Conservation (phyloP, 2,329 filamentous ascomycete genomes). For the Grosmannia clavigera region DNA sequence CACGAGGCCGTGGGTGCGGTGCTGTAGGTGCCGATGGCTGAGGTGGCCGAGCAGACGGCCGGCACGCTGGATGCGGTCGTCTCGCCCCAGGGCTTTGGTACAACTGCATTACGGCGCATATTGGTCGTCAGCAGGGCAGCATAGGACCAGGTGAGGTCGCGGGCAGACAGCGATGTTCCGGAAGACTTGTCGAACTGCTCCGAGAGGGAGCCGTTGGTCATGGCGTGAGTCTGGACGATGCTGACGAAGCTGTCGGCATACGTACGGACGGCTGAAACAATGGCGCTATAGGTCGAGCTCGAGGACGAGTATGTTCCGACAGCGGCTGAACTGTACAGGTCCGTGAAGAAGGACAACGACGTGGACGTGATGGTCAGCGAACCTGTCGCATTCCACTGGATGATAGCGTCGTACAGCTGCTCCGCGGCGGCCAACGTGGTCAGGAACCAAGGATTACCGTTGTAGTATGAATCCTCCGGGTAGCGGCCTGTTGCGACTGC, state of each 20-base stretch:
- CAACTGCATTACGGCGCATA: constrained; percentile 39
- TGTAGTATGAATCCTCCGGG: constrained; percentile 61
- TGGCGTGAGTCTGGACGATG: constrained; percentile 50
- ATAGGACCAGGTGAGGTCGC: constrained; percentile 63
- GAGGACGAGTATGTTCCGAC: constrained; percentile 46
- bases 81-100: constrained; percentile 39
- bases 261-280: constrained; percentile 43
- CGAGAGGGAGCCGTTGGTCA: constrained; percentile 47
- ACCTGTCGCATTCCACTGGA: constrained; percentile 53
- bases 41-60: constrained; percentile 31
- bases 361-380: constrained; percentile 51
- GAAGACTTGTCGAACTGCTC: constrained; percentile 50
- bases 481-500: constrained; percentile 57
- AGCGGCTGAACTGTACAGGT: constrained; percentile 44
- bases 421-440: constrained; percentile 67
- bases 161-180: constrained; percentile 47
- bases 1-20: constrained; percentile 15
- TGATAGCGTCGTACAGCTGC: constrained; percentile 64
- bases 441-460: constrained; percentile 66
- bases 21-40: constrained; percentile 38
- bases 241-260: constrained; percentile 51
- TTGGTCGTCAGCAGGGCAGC: constrained; percentile 55
- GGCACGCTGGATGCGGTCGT: constrained; percentile 27
- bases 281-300: constrained; percentile 29
- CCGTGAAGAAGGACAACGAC: constrained; percentile 61